These are phyloP conservation scores for Rhytidiadelphus loreus DNA, from an alignment of 225 moss, liverwort and hornwort species.

Conservation along the genomic window DNA sequence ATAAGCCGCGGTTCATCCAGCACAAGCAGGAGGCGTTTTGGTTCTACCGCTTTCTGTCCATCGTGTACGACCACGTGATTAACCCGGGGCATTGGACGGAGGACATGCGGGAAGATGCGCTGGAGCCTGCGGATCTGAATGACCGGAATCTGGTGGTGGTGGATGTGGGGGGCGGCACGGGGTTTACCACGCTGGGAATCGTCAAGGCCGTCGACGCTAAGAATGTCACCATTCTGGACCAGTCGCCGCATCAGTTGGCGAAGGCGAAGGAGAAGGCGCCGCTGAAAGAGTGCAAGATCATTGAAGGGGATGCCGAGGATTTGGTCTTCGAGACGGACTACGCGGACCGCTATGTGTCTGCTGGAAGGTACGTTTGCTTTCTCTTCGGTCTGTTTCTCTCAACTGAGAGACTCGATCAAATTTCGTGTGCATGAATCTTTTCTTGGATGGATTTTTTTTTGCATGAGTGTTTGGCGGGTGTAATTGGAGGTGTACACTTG, in stretches of 20 bases:
- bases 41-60: constrained; percentile 93
- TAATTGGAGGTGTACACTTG: not conserved
- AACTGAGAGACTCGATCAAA: not conserved
- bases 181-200: constrained; percentile 69
- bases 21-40: constrained; percentile 99
- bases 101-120: constrained; percentile 92
- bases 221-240: constrained; percentile 93
- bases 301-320: constrained; percentile 97
- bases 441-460: not conserved
- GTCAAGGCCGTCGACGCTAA: constrained; percentile 85
- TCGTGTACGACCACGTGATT: constrained; percentile 92
- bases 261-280: constrained; percentile 87
- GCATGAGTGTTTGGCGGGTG: not conserved
- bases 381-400: not conserved
- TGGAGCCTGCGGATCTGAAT: constrained; percentile 79
- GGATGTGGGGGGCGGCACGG: constrained; percentile 94
- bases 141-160: constrained; percentile 73
- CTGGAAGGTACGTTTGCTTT: constrained; percentile 52
- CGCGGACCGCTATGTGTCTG: constrained; percentile 91
- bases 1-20: constrained; percentile 89
- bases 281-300: constrained; percentile 72
- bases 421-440: not conserved
- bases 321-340: constrained; percentile 76
- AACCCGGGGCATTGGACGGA: constrained; percentile 99
- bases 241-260: constrained; percentile 90